A percentile compares a stretch with the other conserved stretches of the same genome.
Conservation (phyloP, 2,329 filamentous ascomycete species). For the Alternaria metachromatica region DNA sequence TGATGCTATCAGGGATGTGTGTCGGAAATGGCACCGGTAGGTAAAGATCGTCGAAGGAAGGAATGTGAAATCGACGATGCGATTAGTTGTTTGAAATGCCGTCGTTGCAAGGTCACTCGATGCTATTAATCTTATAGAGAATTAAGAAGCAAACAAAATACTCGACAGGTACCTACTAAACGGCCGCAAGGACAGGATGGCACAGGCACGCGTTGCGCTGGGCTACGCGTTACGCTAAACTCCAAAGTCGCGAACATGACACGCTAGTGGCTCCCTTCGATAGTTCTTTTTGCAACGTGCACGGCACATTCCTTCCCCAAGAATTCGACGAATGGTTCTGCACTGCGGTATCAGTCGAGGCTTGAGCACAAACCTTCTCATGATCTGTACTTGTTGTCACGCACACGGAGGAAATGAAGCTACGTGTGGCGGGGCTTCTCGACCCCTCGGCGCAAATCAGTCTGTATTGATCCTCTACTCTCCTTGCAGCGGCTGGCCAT, state of each 20-base stretch:
- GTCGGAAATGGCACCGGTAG: not conserved
- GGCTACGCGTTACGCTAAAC: not conserved
- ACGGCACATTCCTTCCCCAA: not conserved
- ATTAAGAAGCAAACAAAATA: not conserved
- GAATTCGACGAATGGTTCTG: not conserved
- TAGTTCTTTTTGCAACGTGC: not conserved
- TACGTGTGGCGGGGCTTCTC: not conserved
- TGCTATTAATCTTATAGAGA: not conserved
- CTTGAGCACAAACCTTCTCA: not conserved
- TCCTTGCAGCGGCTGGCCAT: slow-evolving; percentile 64
- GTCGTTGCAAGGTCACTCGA: not conserved
- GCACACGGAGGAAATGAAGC: not conserved
- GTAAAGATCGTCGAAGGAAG: not conserved
- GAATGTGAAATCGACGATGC: not conserved
- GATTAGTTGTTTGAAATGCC: not conserved
- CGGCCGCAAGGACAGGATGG: not conserved
- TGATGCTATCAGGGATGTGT: not conserved
- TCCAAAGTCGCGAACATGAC: not conserved
- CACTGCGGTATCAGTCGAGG: not conserved
- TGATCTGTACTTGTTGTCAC: not conserved
- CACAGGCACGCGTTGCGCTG: not conserved
- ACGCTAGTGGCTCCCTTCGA: not conserved
- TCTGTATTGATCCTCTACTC: not conserved
- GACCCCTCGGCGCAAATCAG: not conserved
- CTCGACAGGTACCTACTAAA: not conserved